phyloP scores from a whole-genome alignment of 1,284 basidiomycete genomes.

The Cystobasidium pallidum region DNA sequence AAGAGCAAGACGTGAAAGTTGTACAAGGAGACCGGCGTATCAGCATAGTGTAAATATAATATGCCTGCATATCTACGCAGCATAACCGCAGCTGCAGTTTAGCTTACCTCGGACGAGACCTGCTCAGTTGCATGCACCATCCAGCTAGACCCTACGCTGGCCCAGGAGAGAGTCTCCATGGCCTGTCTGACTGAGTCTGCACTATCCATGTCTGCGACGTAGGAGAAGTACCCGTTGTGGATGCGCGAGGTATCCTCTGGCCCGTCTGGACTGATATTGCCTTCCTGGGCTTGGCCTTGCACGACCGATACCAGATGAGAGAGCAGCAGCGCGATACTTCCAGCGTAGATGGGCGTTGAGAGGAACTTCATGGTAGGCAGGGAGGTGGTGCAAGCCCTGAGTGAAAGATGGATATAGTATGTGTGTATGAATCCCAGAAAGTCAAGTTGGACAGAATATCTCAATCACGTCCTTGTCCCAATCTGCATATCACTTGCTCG shows the following conservation, averaged over 20 bases:
- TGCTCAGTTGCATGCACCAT: background rate
- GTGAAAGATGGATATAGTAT: background rate
- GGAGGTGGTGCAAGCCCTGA: too few relatives aligned
- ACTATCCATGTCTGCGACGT: conserved; percentile 19
- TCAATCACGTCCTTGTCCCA: too few relatives aligned
- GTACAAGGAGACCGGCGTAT: too few relatives aligned
- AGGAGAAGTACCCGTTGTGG: conserved; percentile 10
- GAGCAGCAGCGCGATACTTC: background rate
- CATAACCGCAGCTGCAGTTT: too few relatives aligned
- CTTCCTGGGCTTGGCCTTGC: conserved; percentile 12
- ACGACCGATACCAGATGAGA: background rate
- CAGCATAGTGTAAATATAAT: background rate
- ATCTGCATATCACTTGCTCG: too few relatives aligned
- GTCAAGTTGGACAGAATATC: too few relatives aligned
- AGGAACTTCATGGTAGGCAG: background rate
- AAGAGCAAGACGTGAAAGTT: background rate
- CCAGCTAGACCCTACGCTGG: conserved; percentile 15
- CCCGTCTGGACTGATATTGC: background rate
- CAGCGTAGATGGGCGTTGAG: background rate
- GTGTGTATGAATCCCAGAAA: background rate
- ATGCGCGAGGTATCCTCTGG: background rate
- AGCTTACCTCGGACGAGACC: background rate
- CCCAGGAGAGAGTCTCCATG: conserved; percentile 23
- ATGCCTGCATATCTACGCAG: background rate
- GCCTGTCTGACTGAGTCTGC: conserved; percentile 22